phyloP scores from a whole-genome alignment of 2,329 filamentous ascomycete species.

The Aphanocladium album region DNA sequence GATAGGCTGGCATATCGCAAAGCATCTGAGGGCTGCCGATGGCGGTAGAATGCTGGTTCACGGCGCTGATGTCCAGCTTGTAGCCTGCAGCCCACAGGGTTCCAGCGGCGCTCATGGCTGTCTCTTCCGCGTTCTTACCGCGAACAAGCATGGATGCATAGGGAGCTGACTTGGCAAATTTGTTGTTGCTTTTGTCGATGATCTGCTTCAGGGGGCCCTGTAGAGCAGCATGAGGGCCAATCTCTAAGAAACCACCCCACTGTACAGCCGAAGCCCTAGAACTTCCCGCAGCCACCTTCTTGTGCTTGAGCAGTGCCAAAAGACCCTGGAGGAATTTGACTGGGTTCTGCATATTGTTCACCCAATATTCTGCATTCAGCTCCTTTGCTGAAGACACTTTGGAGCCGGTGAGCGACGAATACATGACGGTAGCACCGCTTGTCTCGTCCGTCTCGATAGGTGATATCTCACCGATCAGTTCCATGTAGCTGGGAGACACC shows the following conservation, averaged over 20 bases:
- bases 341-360: not conserved
- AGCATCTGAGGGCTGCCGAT: conserved; percentile 11
- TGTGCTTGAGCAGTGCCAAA: not conserved
- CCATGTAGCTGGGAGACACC: conserved; percentile 18
- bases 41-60: conserved; percentile 27
- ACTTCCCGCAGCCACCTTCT: not conserved
- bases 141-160: not conserved
- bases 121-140: conserved; percentile 21
- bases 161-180: not conserved
- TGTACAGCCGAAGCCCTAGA: not conserved
- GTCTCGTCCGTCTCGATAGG: not conserved
- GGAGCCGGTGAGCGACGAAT: not conserved
- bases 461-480: conserved; percentile 14
- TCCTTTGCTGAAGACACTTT: not conserved
- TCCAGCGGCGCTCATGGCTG: conserved; percentile 20
- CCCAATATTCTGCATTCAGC: not conserved
- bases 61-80: conserved; percentile 35
- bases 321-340: not conserved
- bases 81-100: conserved; percentile 29
- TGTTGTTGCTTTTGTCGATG: conserved; percentile 20
- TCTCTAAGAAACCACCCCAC: conserved; percentile 18
- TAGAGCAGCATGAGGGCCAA: conserved; percentile 23
- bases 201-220: conserved; percentile 19
- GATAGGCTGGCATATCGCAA: conserved; percentile 29
- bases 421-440: not conserved